phyloP scores from a whole-genome alignment of 2,329 filamentous ascomycete species.

The Cladosporium cucumerinum region DNA sequence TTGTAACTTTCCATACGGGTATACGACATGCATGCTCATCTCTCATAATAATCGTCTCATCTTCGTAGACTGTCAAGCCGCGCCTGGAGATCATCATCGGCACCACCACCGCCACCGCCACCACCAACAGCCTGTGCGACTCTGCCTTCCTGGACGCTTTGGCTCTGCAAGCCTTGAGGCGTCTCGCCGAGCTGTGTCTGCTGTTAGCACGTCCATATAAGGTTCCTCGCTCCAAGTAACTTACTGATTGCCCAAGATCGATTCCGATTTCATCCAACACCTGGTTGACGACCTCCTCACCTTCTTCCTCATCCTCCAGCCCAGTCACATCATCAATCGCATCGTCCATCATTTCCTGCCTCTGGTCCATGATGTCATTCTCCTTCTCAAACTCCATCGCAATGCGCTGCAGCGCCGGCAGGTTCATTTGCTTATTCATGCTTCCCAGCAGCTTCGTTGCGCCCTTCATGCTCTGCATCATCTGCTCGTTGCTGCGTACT shows the following conservation, averaged over 20 bases:
- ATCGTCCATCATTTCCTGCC: slow-evolving; percentile 99
- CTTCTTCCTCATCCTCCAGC: slow-evolving; percentile 85
- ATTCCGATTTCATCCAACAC: slow-evolving; percentile 96
- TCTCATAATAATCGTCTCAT: slow-evolving; percentile 21
- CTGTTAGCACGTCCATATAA: neutral
- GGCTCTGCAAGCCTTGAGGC: slow-evolving; percentile 75
- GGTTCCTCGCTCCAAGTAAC: slow-evolving; percentile 35
- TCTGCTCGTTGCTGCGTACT: slow-evolving; percentile 96
- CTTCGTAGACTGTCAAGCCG: slow-evolving; percentile 74
- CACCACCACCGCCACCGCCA: slow-evolving; percentile 55
- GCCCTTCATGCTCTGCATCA: slow-evolving; percentile 99
- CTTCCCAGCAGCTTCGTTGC: slow-evolving; percentile 87
- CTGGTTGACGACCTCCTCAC: slow-evolving; percentile 94
- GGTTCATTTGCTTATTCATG: slow-evolving; percentile 98
- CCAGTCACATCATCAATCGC: slow-evolving; percentile 97
- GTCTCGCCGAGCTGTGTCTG: slow-evolving; percentile 77
- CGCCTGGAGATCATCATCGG: slow-evolving; percentile 81
- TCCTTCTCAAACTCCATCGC: slow-evolving; percentile 99
- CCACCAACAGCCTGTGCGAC: slow-evolving; percentile 83
- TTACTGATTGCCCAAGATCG: slow-evolving; percentile 82
- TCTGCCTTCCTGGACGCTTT: slow-evolving; percentile 67
- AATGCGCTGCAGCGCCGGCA: slow-evolving; percentile 90
- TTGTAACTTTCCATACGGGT: slow-evolving; percentile 10
- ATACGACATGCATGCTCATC: slow-evolving; percentile 7
- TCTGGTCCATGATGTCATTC: slow-evolving; percentile 98